Conservation (phyloP, 2,329 filamentous ascomycete species). For the Ascochyta fabae region DNA sequence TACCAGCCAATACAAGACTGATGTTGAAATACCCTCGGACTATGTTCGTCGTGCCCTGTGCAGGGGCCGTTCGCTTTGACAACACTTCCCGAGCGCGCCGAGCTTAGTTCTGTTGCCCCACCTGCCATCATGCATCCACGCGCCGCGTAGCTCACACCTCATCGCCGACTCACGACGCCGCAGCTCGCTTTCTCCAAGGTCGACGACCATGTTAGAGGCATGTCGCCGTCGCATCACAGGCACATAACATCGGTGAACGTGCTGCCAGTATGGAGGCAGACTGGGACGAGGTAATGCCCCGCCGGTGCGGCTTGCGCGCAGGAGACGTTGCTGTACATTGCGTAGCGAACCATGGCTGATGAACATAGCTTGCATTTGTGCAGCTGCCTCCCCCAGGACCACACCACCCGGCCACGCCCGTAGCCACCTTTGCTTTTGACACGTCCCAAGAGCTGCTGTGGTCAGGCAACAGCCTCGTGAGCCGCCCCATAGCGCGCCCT, state of each 20-base stretch:
- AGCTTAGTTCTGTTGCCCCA: constrained; percentile 15
- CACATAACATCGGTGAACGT: constrained; percentile 30
- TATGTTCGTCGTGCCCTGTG: neutral
- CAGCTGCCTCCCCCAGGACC: constrained; percentile 78
- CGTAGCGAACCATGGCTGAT: constrained; percentile 18
- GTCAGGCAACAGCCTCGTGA: constrained; percentile 89
- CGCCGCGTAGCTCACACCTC: constrained; percentile 32
- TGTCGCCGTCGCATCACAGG: constrained; percentile 30
- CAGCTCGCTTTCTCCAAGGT: constrained; percentile 25
- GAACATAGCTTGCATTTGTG: constrained; percentile 75
- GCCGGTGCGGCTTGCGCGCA: constrained; percentile 5
- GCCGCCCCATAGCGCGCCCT: constrained; percentile 33
- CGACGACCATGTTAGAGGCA: constrained; percentile 32
- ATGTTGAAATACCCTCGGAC: neutral
- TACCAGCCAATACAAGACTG: neutral
- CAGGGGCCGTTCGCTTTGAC: neutral
- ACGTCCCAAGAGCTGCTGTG: constrained; percentile 87
- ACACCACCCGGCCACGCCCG: constrained; percentile 69
- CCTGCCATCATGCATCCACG: constrained; percentile 21
- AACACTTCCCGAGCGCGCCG: neutral
- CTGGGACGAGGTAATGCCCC: constrained; percentile 56
- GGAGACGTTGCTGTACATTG: constrained; percentile 1
- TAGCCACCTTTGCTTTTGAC: constrained; percentile 87
- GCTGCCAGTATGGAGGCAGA: constrained; percentile 57
- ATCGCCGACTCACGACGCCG: constrained; percentile 26